Percentiles rank a stretch among this genome's conserved stretches.
These are phyloP conservation scores for Diaporthe ampelina DNA, from an alignment of 2,329 filamentous ascomycete species.

Conservation along the genomic window DNA sequence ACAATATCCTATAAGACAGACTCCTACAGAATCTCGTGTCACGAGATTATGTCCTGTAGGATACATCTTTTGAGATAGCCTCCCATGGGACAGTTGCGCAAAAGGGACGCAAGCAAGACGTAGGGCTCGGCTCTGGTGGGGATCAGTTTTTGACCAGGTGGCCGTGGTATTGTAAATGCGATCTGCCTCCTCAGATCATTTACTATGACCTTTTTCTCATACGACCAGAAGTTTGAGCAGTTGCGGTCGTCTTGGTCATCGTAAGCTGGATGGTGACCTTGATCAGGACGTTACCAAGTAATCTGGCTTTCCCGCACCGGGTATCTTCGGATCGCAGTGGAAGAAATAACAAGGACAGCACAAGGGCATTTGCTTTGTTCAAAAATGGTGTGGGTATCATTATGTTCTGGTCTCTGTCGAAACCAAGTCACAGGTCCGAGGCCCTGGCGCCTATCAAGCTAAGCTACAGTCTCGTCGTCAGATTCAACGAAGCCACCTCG, in stretches of 20 bases:
- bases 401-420: not conserved
- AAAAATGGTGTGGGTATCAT: conserved; percentile 17
- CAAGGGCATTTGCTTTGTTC: not conserved
- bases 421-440: not conserved
- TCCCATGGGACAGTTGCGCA: not conserved
- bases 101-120: no score
- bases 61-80: not conserved
- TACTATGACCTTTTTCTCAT: not conserved
- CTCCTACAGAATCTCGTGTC: not conserved
- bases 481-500: not conserved
- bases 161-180: no score
- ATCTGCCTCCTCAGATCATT: not conserved
- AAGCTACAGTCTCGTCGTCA: not conserved
- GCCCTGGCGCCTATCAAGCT: not conserved
- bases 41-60: not conserved
- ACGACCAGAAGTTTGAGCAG: not conserved
- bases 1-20: not conserved
- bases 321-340: no score
- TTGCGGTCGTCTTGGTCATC: not conserved
- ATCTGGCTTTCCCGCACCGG: not conserved
- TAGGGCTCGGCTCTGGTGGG: no score
- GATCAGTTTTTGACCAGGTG: no score
- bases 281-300: no score
- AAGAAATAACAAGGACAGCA: not conserved
- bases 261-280: not conserved